These are phyloP conservation scores for Conticribra weissflogii DNA, from an alignment of 108 stramenopile species.

Conservation along the genomic window DNA sequence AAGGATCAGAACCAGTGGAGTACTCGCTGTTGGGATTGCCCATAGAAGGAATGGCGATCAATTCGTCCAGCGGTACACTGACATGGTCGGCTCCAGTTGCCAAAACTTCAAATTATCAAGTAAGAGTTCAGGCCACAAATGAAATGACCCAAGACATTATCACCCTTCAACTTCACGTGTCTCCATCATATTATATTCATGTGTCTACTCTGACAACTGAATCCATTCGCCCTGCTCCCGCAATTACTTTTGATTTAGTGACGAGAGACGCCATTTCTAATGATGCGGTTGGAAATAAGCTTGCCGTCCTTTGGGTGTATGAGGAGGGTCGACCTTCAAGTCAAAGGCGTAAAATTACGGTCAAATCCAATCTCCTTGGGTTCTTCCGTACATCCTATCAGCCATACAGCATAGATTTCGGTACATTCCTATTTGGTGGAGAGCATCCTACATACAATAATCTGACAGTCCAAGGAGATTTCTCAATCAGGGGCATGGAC, in stretches of 20 bases:
- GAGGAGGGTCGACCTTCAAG: slow-evolving; percentile 12
- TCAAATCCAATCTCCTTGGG: slow-evolving; percentile 27
- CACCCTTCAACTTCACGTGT: slow-evolving; percentile 1
- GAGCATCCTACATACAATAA: slow-evolving; percentile 30
- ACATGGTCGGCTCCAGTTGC: slow-evolving; percentile 15
- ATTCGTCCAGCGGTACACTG: slow-evolving; percentile 16
- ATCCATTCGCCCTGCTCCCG: slow-evolving; percentile 22
- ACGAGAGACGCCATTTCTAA: slow-evolving; percentile 11
- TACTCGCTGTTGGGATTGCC: slow-evolving; percentile 22
- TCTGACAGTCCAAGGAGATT: slow-evolving; percentile 22
- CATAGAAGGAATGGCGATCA: slow-evolving; percentile 10
- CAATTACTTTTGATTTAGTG: slow-evolving; percentile 19
- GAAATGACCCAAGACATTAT: slow-evolving; percentile 17
- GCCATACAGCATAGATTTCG: slow-evolving; percentile 28
- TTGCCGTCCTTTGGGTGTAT: slow-evolving; percentile 30
- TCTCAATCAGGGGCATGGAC: slow-evolving; percentile 19
- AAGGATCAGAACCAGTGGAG: slow-evolving; percentile 29
- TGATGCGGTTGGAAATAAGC: slow-evolving; percentile 16
- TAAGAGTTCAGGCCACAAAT: slow-evolving; percentile 29
- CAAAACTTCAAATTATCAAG: neutral
- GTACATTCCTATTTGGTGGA: slow-evolving; percentile 22
- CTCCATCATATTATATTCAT: slow-evolving; percentile 26
- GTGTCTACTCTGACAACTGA: slow-evolving; percentile 8
- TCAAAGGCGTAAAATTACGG: slow-evolving; percentile 26
- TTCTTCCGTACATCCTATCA: slow-evolving; percentile 11